Percentiles rank a stretch among this genome's conserved stretches.
Evolutionary conservation across 2,329 filamentous ascomycete genomes (phyloP).

Genomic region (Fusarium euwallaceae): DNA sequence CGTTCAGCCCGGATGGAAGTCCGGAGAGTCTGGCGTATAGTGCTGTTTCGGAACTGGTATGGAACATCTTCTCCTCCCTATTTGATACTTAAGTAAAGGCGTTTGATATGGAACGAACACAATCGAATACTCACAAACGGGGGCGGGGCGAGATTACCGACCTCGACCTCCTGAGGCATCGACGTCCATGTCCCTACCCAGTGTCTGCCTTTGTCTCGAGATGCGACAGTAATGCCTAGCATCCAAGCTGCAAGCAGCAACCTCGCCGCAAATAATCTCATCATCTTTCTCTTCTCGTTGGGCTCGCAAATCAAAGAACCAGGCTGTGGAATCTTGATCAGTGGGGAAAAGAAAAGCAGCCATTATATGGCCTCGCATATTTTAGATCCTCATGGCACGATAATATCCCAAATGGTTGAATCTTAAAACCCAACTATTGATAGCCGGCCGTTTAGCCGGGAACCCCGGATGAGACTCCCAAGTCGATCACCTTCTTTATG

Average conservation of each 20-base stretch:
- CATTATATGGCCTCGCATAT: background rate
- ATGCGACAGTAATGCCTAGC: slow-evolving; percentile 3
- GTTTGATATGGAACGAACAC: background rate
- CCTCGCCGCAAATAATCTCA: background rate
- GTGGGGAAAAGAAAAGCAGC: background rate
- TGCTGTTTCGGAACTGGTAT: slow-evolving; percentile 28
- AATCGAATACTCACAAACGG: slow-evolving; percentile 26
- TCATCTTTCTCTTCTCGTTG: background rate
- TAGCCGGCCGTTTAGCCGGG: background rate
- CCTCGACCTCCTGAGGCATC: slow-evolving; percentile 34
- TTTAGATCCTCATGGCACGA: background rate
- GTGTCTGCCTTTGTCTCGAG: slow-evolving; percentile 5
- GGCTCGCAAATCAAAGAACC: background rate
- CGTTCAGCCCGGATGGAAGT: slow-evolving; percentile 21
- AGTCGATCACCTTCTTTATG: background rate
- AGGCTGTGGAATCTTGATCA: background rate
- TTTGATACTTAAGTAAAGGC: background rate
- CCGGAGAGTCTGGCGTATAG: slow-evolving; percentile 29
- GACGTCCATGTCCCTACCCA: slow-evolving; percentile 37
- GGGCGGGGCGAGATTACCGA: slow-evolving; percentile 25
- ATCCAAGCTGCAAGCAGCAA: slow-evolving; percentile 16
- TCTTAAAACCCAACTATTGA: background rate
- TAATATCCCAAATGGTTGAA: background rate
- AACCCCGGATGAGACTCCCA: background rate
- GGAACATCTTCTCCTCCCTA: slow-evolving; percentile 23